Evolutionary conservation across 768 basidiomycete genomes (phyloP), one percentile per base, ranked within the genome.

Genomic region (Tephrocybe sp.): DNA sequence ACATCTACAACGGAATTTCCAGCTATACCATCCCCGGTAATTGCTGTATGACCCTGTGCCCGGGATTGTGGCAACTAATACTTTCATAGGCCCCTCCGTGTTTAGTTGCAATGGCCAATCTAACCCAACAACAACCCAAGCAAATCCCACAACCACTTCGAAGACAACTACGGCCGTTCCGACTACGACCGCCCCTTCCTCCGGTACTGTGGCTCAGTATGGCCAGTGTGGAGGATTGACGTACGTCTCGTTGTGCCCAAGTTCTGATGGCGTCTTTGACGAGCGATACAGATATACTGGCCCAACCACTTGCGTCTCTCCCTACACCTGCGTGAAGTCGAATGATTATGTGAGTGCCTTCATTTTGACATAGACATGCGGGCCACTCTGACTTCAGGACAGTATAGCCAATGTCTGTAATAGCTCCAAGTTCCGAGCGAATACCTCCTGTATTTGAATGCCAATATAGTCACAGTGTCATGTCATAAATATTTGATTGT

Each of bases 11-110:
- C 23, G 46, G 56, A n/a, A 54, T 71, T 21, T 56, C 58, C 9
- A 62, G 62, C 45, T 74, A 75, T 60, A 70, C 68, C 16, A 65
- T 74, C 41, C 72, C 72, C 48, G 69, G 70, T 69, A 46, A 25
- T 54, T 49, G n/a, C 15, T 25, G 22, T 12, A 10, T n/a, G 6
- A 10, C 33, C 39, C 24, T 7, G 15, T 23, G 15, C 33, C 42
- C 23, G 18, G 40, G 6, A 22, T 29, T 15, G 33, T 11, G 19
- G 19, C 12, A n/a, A n/a, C n/a, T n/a, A n/a, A n/a, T n/a, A n/a
- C n/a, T n/a, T n/a, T n/a, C 16, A 19, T 34, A 68, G 71, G 72
- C 22, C 70, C 71, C 5, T 38, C 65, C 9, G 67, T 70, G 0
- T 74, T 74, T 54, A 69, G 61, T 50, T 73, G 70, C 61, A 61